phyloP scores from a whole-genome alignment of 257 asterid genomes.

The Cordia subcordata region DNA sequence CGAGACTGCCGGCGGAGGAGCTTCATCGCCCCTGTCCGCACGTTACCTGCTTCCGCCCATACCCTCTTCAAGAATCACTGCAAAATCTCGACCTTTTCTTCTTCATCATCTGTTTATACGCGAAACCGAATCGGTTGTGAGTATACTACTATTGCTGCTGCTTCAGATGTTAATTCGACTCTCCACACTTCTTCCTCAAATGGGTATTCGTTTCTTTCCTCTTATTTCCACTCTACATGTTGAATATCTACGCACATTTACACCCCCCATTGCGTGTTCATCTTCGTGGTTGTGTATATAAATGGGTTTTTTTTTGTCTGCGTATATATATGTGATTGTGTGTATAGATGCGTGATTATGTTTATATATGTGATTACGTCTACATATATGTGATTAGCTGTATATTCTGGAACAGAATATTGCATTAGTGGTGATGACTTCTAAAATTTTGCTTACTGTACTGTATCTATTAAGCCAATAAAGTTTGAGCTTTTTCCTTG shows the following conservation, averaged over 20 bases:
- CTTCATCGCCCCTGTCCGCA: slow-evolving; percentile 23
- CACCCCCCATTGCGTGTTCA: not conserved
- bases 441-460: no score
- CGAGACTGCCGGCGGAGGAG: slow-evolving; percentile 34
- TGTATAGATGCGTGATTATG: no score
- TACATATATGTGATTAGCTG: no score
- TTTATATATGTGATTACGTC: no score
- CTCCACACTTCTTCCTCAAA: slow-evolving; percentile 30
- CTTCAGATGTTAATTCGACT: slow-evolving; percentile 31
- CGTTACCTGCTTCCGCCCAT: slow-evolving; percentile 27
- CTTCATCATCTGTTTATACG: slow-evolving; percentile 8
- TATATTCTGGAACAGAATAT: no score
- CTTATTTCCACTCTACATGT: not conserved
- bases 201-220: slow-evolving; percentile 38
- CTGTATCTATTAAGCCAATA: no score
- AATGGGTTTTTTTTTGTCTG: no score
- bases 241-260: no score
- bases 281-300: not conserved
- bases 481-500: no score
- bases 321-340: no score
- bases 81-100: slow-evolving; percentile 22
- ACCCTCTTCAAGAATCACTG: slow-evolving; percentile 22
- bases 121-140: slow-evolving; percentile 25
- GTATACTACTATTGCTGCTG: slow-evolving; percentile 30
- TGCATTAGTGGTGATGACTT: no score